Evolutionary conservation across 202 grass and related monocot genomes (phyloP), one percentile per base, ranked within the genome.

Genomic region (Musa balbisiana): DNA sequence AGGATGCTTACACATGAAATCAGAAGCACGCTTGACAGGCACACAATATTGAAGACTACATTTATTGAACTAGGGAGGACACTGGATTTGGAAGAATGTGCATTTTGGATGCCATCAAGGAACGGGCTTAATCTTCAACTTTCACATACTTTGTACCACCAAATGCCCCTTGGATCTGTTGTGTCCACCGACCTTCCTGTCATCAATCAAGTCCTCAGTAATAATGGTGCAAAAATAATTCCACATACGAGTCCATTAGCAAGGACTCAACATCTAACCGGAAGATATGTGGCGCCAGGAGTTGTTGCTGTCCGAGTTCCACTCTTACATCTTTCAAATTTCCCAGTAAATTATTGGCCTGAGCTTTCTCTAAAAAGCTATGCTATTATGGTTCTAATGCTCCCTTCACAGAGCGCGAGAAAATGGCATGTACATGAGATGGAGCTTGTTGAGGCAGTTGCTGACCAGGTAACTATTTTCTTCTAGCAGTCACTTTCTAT

Each of bases 1-100:
- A 16, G 75, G 6, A 77, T 65, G 75, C 75, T 77, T 64, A 64
- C 60, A 14, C 75, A 77, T 77, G 75, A 77, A 66, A 77, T 77
- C 19, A 77, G 75, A 77, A 77, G 62, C 60, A 77, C 75, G 66
- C 75, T 77, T 19, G 75, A 77, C 43, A 64, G 60, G n/a, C 60
- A 77, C 25, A 77, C 75, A 25, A 77, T 66, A 66, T 52, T 77
- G n/a, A 66, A 66, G 21, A 77, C 75, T 19, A 77, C 75, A 24
- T 43, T 77, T 64, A 62, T 77, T 6, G 75, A 77, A 64, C 49
- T 77, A 25, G 75, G 49, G 19, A 66, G 62, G 60, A 77, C 62
- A 24, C 53, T 77, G 22, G 60, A 52, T 77, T 49, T 77, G 49
- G 49, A 33, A 25, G 75, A 77, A 27, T 77, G 75, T 53, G 75